Percentiles rank a stretch among this genome's conserved stretches.
Conservation (phyloP, 139 green algal species). For the Coccomyxa sp. region DNA sequence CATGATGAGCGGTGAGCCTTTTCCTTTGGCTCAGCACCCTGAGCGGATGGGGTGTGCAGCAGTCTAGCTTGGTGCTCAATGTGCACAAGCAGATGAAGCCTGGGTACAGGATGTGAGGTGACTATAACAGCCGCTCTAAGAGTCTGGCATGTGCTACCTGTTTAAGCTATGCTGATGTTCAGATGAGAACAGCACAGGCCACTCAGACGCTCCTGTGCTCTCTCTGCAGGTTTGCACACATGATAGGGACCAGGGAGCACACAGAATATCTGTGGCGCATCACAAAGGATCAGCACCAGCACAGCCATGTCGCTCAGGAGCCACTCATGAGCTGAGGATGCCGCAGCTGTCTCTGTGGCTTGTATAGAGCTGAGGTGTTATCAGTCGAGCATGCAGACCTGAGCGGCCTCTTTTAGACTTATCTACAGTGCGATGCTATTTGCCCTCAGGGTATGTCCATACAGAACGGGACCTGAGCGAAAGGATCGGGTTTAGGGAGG, state of each 20-base stretch:
- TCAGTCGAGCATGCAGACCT: too few relatives aligned
- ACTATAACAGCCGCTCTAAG: neutral
- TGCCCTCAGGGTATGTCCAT: too few relatives aligned
- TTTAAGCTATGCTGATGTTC: neutral
- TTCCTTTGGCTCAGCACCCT: too few relatives aligned
- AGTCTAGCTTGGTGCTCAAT: neutral
- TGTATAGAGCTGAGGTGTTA: too few relatives aligned
- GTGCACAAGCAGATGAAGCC: neutral
- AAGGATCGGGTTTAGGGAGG: too few relatives aligned
- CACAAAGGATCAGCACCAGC: conserved; percentile 80
- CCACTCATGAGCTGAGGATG: neutral
- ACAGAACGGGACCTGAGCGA: too few relatives aligned
- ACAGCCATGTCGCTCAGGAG: conserved; percentile 63
- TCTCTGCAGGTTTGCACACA: conserved; percentile 31
- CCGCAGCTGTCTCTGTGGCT: too few relatives aligned
- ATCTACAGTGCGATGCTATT: too few relatives aligned
- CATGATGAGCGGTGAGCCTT: conserved; percentile 80
- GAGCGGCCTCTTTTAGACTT: too few relatives aligned
- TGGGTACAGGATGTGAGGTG: neutral
- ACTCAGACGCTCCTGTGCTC: neutral
- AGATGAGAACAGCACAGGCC: neutral
- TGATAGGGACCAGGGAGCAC: conserved; percentile 69
- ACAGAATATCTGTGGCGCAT: conserved; percentile 80
- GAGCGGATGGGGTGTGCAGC: neutral
- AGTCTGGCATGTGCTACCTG: neutral